Evolutionary conservation across 2,329 filamentous ascomycete species (phyloP).

Genomic region (Stachybotrys chlorohalonatus): DNA sequence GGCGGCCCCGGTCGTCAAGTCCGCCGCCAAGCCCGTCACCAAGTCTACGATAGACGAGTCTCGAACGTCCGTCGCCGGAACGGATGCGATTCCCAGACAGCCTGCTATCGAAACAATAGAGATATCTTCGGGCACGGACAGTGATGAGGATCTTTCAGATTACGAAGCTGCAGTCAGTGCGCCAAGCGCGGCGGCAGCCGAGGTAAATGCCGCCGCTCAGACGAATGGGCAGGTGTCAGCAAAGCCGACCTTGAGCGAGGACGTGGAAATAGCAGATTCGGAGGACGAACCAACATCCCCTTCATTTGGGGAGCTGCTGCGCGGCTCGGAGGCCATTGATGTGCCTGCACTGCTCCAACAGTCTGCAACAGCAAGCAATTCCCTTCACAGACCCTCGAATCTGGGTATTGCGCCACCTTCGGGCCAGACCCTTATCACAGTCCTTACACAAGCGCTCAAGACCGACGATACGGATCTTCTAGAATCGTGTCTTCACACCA

Average conservation of each 20-base stretch:
- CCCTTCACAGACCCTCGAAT: constrained; percentile 30
- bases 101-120: constrained; percentile 37
- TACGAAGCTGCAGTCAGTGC: constrained; percentile 8
- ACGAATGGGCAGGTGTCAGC: constrained; percentile 15
- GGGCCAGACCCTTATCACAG: constrained; percentile 76
- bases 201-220: constrained; percentile 2
- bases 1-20: constrained; percentile 44
- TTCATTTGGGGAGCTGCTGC: constrained; percentile 81
- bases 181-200: not conserved
- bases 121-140: constrained; percentile 47
- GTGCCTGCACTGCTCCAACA: constrained; percentile 54
- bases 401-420: constrained; percentile 52
- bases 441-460: constrained; percentile 86
- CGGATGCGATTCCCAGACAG: constrained; percentile 26
- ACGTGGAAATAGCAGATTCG: constrained; percentile 23
- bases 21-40: constrained; percentile 39
- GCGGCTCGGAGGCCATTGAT: constrained; percentile 65
- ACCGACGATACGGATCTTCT: constrained; percentile 86
- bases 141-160: constrained; percentile 37
- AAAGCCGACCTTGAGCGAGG: constrained; percentile 9
- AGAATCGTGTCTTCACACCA: constrained; percentile 82
- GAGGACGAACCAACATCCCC: constrained; percentile 46
- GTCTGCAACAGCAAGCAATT: constrained; percentile 14
- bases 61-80: constrained; percentile 41
- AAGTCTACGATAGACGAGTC: constrained; percentile 49